A percentile compares a stretch with the other conserved stretches of the same genome.
Evolutionary conservation across 2,329 filamentous ascomycete genomes (phyloP).

Genomic region (Colletotrichum orchidophilum): DNA sequence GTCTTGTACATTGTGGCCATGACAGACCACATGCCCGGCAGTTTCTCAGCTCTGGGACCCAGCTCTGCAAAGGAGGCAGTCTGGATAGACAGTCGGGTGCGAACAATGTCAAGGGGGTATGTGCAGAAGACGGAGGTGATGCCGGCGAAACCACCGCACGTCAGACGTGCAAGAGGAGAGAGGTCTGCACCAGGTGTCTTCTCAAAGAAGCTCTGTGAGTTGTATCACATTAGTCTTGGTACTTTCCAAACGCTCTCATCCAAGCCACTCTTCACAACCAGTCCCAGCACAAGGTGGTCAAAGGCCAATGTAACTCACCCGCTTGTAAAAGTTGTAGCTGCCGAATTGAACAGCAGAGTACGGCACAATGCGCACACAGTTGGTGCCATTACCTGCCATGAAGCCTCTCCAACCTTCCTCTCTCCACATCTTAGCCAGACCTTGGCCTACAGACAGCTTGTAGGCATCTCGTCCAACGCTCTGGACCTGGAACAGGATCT

Average conservation of each 20-base stretch:
- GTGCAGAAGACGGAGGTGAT: conserved; percentile 96
- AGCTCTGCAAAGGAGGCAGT: conserved; percentile 92
- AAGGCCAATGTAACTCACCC: conserved; percentile 58
- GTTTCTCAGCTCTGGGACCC: conserved; percentile 67
- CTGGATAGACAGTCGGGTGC: conserved; percentile 95
- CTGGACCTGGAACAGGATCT: conserved; percentile 98
- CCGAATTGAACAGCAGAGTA: conserved; percentile 99
- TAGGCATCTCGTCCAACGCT: conserved; percentile 91
- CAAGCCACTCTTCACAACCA: not conserved
- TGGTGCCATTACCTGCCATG: conserved; percentile 97
- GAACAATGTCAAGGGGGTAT: conserved; percentile 97
- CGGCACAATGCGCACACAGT: conserved; percentile 97
- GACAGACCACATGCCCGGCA: conserved; percentile 93
- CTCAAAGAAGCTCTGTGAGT: conserved; percentile 76
- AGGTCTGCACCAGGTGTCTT: conserved; percentile 77
- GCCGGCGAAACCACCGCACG: conserved; percentile 92
- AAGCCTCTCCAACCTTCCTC: conserved; percentile 98
- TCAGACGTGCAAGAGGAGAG: conserved; percentile 75
- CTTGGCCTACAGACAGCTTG: conserved; percentile 89
- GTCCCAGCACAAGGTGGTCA: not conserved
- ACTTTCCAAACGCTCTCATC: not conserved
- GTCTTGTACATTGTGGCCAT: conserved; percentile 86
- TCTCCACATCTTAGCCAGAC: conserved; percentile 91
- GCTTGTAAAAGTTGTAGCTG: conserved; percentile 97
- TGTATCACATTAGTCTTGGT: conserved; percentile 19